These are phyloP conservation scores for Cladophialophora exuberans DNA, from an alignment of 2,329 filamentous ascomycete genomes.

Conservation along the genomic window DNA sequence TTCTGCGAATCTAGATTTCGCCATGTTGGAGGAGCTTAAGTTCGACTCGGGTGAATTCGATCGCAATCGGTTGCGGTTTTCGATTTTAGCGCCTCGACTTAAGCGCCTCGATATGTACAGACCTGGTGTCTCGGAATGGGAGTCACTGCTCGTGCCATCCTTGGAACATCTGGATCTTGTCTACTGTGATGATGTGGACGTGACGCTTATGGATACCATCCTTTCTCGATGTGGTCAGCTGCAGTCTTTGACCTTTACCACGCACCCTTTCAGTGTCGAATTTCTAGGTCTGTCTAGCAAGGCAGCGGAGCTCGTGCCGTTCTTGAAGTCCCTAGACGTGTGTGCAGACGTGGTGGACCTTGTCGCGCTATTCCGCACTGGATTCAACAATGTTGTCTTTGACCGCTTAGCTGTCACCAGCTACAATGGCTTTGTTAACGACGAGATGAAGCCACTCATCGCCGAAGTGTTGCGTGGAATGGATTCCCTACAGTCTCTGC, in stretches of 20 bases:
- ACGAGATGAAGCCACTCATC: not conserved
- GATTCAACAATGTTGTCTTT: not conserved
- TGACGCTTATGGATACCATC: not conserved
- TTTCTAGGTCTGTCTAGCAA: not conserved
- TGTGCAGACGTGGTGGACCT: not conserved
- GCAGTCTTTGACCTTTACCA: not conserved
- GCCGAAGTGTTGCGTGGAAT: not conserved
- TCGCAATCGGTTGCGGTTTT: not conserved
- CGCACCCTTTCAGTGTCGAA: not conserved
- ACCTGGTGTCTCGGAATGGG: not conserved
- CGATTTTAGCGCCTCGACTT: not conserved
- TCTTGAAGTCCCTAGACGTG: not conserved
- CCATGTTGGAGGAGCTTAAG: not conserved
- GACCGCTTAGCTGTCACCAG: not conserved
- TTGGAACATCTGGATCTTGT: not conserved
- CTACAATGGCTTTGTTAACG: not conserved
- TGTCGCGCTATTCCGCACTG: not conserved
- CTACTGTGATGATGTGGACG: not conserved
- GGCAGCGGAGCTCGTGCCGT: not conserved
- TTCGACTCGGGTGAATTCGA: not conserved
- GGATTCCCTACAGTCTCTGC: not conserved
- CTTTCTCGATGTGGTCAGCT: not conserved
- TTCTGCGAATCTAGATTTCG: not conserved
- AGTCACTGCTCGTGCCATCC: not conserved
- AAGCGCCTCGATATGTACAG: not conserved